Evolutionary conservation across 1,139 yeast species (phyloP).

Genomic region (Kodamaea plutei): DNA sequence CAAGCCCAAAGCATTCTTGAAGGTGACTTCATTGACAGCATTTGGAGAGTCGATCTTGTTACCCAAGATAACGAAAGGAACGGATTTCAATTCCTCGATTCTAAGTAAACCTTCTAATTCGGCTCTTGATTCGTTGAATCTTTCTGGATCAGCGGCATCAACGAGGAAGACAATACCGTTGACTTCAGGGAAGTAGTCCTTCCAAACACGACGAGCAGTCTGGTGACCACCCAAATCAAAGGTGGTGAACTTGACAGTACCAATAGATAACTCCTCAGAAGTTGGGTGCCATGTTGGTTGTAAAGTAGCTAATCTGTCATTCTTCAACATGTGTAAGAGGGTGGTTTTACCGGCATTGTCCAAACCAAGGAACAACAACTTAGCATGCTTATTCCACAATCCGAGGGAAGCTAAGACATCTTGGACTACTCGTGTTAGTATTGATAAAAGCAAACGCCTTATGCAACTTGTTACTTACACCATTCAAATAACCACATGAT

Average conservation of each 20-base stretch:
- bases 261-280: conserved; percentile 95
- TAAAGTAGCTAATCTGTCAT: conserved; percentile 94
- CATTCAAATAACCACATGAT: conserved; percentile 42
- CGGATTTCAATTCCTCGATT: conserved; percentile 83
- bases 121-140: conserved; percentile 91
- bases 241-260: conserved; percentile 93
- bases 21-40: conserved; percentile 94
- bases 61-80: conserved; percentile 91
- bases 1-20: conserved; percentile 86
- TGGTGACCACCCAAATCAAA: conserved; percentile 98
- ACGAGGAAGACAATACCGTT: conserved; percentile 95
- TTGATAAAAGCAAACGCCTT: background rate
- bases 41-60: conserved; percentile 92
- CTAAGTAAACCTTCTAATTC: conserved; percentile 90
- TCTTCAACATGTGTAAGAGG: conserved; percentile 91
- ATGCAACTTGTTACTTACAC: conserved; percentile 29
- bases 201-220: conserved; percentile 99
- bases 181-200: conserved; percentile 98
- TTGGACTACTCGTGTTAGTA: conserved; percentile 54
- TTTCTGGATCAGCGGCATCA: conserved; percentile 94
- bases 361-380: conserved; percentile 87
- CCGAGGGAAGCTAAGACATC: conserved; percentile 92
- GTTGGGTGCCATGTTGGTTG: conserved; percentile 99
- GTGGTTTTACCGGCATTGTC: conserved; percentile 99
- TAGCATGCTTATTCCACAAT: conserved; percentile 96